Evolutionary conservation across 2,329 filamentous ascomycete genomes (phyloP).

Genomic region (Davidsoniella neocaledoniae): DNA sequence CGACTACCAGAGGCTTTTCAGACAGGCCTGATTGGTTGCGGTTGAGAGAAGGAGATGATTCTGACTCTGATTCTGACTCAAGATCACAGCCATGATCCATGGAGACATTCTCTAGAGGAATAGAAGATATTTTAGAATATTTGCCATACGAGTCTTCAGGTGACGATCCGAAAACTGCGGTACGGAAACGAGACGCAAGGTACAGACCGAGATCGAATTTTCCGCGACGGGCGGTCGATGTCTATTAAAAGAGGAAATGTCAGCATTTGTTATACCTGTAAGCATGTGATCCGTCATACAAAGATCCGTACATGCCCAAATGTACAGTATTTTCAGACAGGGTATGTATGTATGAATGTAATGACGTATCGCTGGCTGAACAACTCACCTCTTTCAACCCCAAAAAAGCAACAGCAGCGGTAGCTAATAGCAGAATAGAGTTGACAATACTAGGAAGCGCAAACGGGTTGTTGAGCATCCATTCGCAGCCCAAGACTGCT

Average conservation of each 20-base stretch:
- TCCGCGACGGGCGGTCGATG: constrained; percentile 27
- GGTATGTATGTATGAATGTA: constrained; percentile 2
- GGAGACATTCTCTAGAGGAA: constrained; percentile 2
- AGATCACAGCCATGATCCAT: not conserved
- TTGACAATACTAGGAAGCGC: constrained; percentile 53
- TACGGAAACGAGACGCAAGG: constrained; percentile 20
- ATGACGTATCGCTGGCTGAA: not conserved
- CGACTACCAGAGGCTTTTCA: not conserved
- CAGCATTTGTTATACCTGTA: too few species aligned
- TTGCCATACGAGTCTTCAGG: not conserved
- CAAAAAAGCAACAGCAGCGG: constrained; percentile 39
- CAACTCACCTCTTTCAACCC: constrained; percentile 45
- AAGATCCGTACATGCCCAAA: too few species aligned
- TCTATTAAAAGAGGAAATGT: constrained; percentile 19
- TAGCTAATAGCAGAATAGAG: constrained; percentile 39
- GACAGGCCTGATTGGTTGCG: not conserved
- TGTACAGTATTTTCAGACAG: too few species aligned
- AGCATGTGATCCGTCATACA: too few species aligned
- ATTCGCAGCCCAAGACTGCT: constrained; percentile 41
- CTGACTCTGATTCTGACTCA: not conserved
- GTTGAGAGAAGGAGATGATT: not conserved
- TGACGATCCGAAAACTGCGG: constrained; percentile 16
- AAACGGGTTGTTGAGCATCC: constrained; percentile 51
- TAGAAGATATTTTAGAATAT: constrained; percentile 3
- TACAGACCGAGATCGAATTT: constrained; percentile 30